These are phyloP conservation scores for Tritrichomonas musculus DNA, from an alignment of 208 protist genomes.

Conservation along the genomic window DNA sequence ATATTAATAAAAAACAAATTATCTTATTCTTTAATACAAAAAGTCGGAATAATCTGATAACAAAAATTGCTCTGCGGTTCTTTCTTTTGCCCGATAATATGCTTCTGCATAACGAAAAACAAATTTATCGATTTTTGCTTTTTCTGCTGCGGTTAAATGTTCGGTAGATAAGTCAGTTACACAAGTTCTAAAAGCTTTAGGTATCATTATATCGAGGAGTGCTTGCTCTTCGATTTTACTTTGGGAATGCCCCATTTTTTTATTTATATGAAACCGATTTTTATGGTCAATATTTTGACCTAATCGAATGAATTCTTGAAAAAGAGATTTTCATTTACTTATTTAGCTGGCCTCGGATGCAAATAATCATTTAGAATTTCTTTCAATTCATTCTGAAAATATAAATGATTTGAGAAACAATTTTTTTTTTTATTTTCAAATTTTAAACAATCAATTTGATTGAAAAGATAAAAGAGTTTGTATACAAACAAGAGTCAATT, in stretches of 20 bases:
- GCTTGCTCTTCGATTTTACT: not conserved
- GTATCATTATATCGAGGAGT: not conserved
- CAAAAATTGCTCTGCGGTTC: not conserved
- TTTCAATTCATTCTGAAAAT: too few species aligned
- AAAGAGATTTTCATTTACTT: too few species aligned
- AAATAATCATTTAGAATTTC: too few species aligned
- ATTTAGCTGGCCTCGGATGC: too few species aligned
- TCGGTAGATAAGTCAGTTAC: not conserved
- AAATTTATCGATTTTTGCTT: not conserved
- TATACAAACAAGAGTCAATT: too few species aligned
- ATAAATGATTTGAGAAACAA: too few species aligned
- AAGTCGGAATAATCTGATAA: constrained; percentile 24
- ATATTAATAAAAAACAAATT: not conserved
- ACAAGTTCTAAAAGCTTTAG: not conserved
- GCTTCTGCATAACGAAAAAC: not conserved
- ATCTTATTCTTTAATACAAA: not conserved
- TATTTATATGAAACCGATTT: not conserved
- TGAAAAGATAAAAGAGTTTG: too few species aligned
- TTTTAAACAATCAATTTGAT: too few species aligned
- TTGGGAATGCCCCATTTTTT: not conserved
- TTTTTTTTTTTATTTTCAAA: too few species aligned
- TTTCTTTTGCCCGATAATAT: not conserved
- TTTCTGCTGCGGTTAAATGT: not conserved
- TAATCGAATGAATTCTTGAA: too few species aligned
- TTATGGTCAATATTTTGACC: too few species aligned